A percentile compares a stretch with the other conserved stretches of the same genome.
These are phyloP conservation scores for Durio zibethinus DNA, from an alignment of 345 rosid species.

Conservation along the genomic window DNA sequence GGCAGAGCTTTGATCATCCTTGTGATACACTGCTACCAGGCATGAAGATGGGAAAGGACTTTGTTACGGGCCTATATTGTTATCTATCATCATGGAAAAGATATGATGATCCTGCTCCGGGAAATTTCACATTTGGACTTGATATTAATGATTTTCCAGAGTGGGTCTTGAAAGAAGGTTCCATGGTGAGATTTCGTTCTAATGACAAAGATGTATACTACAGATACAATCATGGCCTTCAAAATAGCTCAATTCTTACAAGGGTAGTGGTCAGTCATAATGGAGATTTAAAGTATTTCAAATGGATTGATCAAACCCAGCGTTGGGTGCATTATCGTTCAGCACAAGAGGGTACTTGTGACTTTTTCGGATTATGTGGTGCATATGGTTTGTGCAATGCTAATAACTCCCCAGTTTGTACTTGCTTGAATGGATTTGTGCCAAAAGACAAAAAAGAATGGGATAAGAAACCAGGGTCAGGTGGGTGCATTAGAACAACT, in stretches of 20 bases:
- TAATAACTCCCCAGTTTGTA: constrained; percentile 32
- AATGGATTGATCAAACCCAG: background rate
- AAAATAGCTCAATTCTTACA: background rate
- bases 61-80: background rate
- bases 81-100: constrained; percentile 40
- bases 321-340: constrained; percentile 28
- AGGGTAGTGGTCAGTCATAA: background rate
- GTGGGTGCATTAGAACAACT: constrained; percentile 41
- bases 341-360: constrained; percentile 38
- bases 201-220: background rate
- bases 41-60: constrained; percentile 31
- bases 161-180: constrained; percentile 22
- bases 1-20: constrained; percentile 56
- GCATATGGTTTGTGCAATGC: constrained; percentile 36
- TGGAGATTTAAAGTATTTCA: background rate
- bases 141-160: constrained; percentile 35
- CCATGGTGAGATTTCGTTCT: constrained; percentile 6
- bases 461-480: constrained; percentile 31
- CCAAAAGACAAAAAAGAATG: constrained; percentile 36
- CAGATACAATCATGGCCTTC: background rate
- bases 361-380: constrained; percentile 37
- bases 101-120: constrained; percentile 29
- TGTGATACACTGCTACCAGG: constrained; percentile 37
- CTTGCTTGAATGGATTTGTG: constrained; percentile 41
- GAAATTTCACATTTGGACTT: constrained; percentile 25